Base-by-base conservation (phyloP, 2,329 filamentous ascomycete genomes). In the Trichoderma sp. region DNA sequence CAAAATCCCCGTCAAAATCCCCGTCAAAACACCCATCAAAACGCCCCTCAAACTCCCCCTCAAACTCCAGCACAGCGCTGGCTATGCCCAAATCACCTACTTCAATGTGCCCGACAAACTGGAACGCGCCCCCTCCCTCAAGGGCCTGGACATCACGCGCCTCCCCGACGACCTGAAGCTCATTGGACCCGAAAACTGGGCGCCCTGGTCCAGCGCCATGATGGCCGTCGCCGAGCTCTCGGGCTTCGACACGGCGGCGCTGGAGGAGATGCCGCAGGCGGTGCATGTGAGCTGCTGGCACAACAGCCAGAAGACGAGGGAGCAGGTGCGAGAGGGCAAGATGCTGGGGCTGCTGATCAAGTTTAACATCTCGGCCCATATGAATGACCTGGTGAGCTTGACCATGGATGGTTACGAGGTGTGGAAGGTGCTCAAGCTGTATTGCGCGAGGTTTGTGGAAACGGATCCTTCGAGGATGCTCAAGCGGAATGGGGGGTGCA, bases 101-200 rank as follows among this genome's bases (percentile, higher is more conserved):
- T 65, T 65, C 52, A 57, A 65, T 22, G 71, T 32, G 72, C 57
- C 9, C 64, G 58, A 57, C 53, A 70, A 32, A 54, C 34, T 60
- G 48, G 45, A 17, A 27, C 48, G 63, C 63, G 15, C 56, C 3
- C 45, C 64, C 7, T 25, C 54, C 2, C 53, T 67, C 54, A n/a
- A 27, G 64, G 39, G 12, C 45, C 45, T 67, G 12, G 34, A 67
- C 22, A 53, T 67, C 25, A 60, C 64, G 2, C 56, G 56, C 9
- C 64, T 67, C 34, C 64, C 64, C 35, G 64, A 60, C 17, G 64
- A 67, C 34, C 64, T 67, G 35, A 67, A 67, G 35, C 64, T 67
- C 34, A 61, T 61, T 10, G 64, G 57, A 15, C 64, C 64, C 48
- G 64, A 67, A 9, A 67, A 67, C 64, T 67, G 64, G 64, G 64